These are phyloP conservation scores for Ambrosia hybrid DNA, from an alignment of 140 eudicot species.

Conservation along the genomic window DNA sequence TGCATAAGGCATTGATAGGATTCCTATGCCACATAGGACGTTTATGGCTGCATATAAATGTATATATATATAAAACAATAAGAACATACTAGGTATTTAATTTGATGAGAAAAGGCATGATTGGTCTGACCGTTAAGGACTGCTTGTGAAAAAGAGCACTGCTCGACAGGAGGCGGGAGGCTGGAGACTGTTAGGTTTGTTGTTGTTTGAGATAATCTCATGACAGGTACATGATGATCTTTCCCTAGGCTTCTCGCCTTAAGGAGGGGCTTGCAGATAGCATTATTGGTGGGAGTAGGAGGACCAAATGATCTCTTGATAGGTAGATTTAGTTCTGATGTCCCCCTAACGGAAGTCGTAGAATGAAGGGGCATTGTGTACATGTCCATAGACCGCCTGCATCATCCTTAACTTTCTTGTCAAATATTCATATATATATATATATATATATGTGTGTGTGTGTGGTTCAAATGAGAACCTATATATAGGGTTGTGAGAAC, in stretches of 20 bases:
- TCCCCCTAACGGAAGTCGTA: slow-evolving; percentile 37
- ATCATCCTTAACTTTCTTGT: background rate
- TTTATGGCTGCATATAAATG: slow-evolving; percentile 59
- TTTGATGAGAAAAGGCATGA: background rate
- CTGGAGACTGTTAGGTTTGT: slow-evolving; percentile 31
- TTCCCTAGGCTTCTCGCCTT: slow-evolving; percentile 35
- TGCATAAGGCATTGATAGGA: slow-evolving; percentile 81
- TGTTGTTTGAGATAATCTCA: slow-evolving; percentile 23
- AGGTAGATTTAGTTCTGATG: slow-evolving; percentile 28
- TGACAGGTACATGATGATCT: slow-evolving; percentile 39
- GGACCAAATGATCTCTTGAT: slow-evolving; percentile 24
- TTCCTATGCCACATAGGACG: slow-evolving; percentile 66
- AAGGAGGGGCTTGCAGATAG: slow-evolving; percentile 43
- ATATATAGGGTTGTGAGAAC: no score
- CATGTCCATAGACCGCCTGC: slow-evolving; percentile 71
- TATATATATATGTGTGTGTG: no score
- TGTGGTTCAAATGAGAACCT: no score
- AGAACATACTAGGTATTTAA: no score
- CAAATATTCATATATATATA: background rate
- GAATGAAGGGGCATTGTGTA: slow-evolving; percentile 50
- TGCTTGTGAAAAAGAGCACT: slow-evolving; percentile 52
- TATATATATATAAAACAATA: background rate
- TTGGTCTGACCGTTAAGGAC: slow-evolving; percentile 48
- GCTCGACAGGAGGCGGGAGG: slow-evolving; percentile 33
- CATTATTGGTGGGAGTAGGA: background rate